phyloP scores from a whole-genome alignment of 208 protist species.

The Leishmania arabica region DNA sequence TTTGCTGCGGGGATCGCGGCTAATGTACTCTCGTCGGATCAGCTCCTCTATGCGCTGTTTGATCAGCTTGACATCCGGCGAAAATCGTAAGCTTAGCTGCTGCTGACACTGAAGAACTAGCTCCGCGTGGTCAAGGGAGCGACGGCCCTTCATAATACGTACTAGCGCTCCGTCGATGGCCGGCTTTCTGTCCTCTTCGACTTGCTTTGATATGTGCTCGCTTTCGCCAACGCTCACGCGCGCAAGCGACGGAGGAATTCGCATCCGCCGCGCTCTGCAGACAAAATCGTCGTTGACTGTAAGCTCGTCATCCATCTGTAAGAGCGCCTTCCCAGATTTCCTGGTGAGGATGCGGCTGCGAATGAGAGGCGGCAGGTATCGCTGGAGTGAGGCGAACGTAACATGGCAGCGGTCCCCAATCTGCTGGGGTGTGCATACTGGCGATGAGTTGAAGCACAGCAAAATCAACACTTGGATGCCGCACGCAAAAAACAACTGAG shows the following conservation, averaged over 20 bases:
- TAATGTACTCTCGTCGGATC: constrained; percentile 80
- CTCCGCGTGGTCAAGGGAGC: constrained; percentile 63
- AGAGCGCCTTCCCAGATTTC: constrained; percentile 28
- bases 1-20: constrained; percentile 56
- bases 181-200: constrained; percentile 73
- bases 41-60: constrained; percentile 91
- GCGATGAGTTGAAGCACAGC: constrained; percentile 69
- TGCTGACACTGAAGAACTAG: constrained; percentile 76
- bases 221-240: constrained; percentile 42
- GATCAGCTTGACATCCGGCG: constrained; percentile 69
- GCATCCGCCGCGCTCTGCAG: constrained; percentile 54
- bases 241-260: constrained; percentile 46
- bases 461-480: constrained; percentile 76
- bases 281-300: constrained; percentile 69
- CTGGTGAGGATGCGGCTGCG: constrained; percentile 24
- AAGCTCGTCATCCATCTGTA: constrained; percentile 45
- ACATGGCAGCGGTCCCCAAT: constrained; percentile 23
- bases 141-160: constrained; percentile 86
- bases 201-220: constrained; percentile 53
- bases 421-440: constrained; percentile 34
- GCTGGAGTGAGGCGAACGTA: constrained; percentile 21
- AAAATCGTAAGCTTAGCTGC: constrained; percentile 67
- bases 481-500: constrained; percentile 54
- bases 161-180: constrained; percentile 84
- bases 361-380: constrained; percentile 32